These are phyloP conservation scores for Triticum urartu DNA, from an alignment of 176 grass and related monocot genomes.

Conservation along the genomic window DNA sequence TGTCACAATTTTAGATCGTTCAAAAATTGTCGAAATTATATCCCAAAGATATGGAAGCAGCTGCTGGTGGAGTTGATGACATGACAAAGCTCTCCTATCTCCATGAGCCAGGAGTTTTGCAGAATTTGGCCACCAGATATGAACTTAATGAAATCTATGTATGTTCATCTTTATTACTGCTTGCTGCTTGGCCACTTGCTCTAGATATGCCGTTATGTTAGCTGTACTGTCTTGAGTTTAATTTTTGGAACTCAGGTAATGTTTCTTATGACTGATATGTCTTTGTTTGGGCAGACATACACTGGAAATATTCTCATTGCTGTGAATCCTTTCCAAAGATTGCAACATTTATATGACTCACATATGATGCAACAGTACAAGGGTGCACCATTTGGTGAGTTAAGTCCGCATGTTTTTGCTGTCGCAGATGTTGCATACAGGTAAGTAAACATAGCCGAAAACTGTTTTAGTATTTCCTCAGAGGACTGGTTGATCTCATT, in stretches of 20 bases:
- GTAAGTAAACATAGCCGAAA: conserved; percentile 36
- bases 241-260: background rate
- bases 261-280: background rate
- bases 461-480: background rate
- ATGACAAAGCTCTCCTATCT: conserved; percentile 99
- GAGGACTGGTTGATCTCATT: conserved; percentile 13
- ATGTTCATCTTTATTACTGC: conserved; percentile 28
- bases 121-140: conserved; percentile 88
- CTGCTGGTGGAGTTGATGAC: conserved; percentile 94
- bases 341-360: conserved; percentile 84
- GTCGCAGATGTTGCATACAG: conserved; percentile 96
- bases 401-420: conserved; percentile 98
- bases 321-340: conserved; percentile 97
- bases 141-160: conserved; percentile 99
- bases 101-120: conserved; percentile 92
- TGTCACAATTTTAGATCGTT: conserved; percentile 51
- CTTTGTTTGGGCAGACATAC: conserved; percentile 69
- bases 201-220: background rate
- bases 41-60: conserved; percentile 97
- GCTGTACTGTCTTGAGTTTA: conserved; percentile 10
- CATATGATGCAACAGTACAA: conserved; percentile 99
- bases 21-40: conserved; percentile 83
- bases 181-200: conserved; percentile 12
- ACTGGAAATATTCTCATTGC: conserved; percentile 99
- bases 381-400: conserved; percentile 92